Base-by-base conservation (phyloP, 306 rosid genomes). In the Alnus glutinosa region DNA sequence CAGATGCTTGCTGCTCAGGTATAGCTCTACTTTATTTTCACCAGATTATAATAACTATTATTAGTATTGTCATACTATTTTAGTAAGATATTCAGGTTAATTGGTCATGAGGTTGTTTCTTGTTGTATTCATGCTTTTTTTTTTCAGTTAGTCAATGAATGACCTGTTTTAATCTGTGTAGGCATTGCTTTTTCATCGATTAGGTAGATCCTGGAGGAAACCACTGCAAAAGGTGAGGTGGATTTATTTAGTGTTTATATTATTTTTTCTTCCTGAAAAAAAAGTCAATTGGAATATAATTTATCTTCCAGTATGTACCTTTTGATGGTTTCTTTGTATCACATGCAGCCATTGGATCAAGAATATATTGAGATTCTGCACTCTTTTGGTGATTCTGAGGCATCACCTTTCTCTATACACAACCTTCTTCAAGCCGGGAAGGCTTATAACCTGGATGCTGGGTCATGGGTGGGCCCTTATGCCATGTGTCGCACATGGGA, bases 1-100 rank as follows among this genome's bases (percentile, higher is more conserved):
- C 99, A 95, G 82, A 95, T 95, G 99, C 99, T 95, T 79, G 94
- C 89, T 54, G 97, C 99, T 75, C 99, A 95, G 94, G 98, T 94
- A 81, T 54, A 64, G 50, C 61, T 73, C 78, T 18, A 70, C 77
- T 9, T 36, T 66, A n/a, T 58, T 59, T 69, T 13, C 71, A 28
- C 69, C 51, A 0, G 2, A 12, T 49, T 12, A 46, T 46, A 49
- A 49, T 49, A 10, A 16, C 66, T 69, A 19, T 77, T 73, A n/a
- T 55, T 39, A 54, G 7, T 73, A 13, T 69, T 44, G 9, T 34
- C 18, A 15, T 8, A 19, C 8, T 9, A 28, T 59, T 28, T 28
- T 28, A 28, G 4, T 7, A 2, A 3, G 37, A 59, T 59, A 19
- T 59, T 59, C 66, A 42, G 54, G 11, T 55, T 54, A 55, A 37